Evolutionary conservation across 192 early-diverging fungal genomes (phyloP).

Genomic region (Blastocladiella britannica): DNA sequence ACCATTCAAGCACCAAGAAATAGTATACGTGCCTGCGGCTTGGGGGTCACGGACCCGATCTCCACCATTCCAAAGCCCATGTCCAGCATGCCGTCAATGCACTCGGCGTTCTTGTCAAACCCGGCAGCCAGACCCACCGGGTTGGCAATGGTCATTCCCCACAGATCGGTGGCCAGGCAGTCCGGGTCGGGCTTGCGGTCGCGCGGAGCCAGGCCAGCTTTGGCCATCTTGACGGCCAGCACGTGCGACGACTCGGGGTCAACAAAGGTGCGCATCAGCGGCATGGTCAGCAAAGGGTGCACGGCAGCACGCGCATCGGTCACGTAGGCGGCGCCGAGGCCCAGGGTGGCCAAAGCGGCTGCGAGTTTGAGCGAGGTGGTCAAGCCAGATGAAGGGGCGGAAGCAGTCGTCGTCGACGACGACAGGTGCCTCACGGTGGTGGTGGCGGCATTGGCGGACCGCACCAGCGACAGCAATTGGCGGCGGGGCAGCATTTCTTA

Average conservation of each 20-base stretch:
- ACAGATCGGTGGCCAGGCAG: conserved; percentile 33
- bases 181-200: conserved; percentile 35
- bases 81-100: conserved; percentile 56
- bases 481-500: neutral
- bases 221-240: conserved; percentile 34
- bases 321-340: conserved; percentile 31
- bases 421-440: neutral
- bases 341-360: conserved; percentile 10
- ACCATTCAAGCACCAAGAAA: conserved; percentile 5
- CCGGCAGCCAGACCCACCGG: conserved; percentile 77
- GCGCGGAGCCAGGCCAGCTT: conserved; percentile 34
- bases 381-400: neutral
- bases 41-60: conserved; percentile 69
- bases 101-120: conserved; percentile 80
- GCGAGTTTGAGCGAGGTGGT: conserved; percentile 4
- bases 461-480: neutral
- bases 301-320: conserved; percentile 53
- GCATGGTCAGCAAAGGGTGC: conserved; percentile 41
- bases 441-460: neutral
- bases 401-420: neutral
- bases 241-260: conserved; percentile 60
- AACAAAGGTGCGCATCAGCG: conserved; percentile 38
- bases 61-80: conserved; percentile 82
- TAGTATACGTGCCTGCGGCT: conserved; percentile 35
- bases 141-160: conserved; percentile 48